phyloP scores from a whole-genome alignment of 2,329 filamentous ascomycete genomes.

The Cladophialophora exuberans region DNA sequence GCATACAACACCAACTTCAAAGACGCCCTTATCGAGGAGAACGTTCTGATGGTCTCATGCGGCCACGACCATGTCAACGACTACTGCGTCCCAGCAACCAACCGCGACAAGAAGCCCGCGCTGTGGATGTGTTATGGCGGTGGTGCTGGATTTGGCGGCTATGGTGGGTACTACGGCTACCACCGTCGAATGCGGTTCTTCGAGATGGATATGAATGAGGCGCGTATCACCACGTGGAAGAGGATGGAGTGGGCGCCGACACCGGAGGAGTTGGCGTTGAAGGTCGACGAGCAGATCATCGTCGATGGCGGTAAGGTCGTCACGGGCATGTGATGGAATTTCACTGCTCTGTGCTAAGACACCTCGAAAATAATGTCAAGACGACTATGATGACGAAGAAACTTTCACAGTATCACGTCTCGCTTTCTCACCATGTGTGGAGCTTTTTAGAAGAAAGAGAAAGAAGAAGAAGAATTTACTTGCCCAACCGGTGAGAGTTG shows the following conservation, averaged over 20 bases:
- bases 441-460: too few species aligned
- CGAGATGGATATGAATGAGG: conserved; percentile 90
- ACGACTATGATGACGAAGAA: neutral
- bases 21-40: conserved; percentile 83
- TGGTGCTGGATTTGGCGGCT: conserved; percentile 89
- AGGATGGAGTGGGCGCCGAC: conserved; percentile 71
- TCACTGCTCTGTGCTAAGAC: neutral
- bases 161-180: conserved; percentile 87
- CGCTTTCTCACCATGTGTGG: too few species aligned
- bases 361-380: too few species aligned
- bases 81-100: conserved; percentile 74
- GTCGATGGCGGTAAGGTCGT: conserved; percentile 62
- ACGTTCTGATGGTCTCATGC: conserved; percentile 83
- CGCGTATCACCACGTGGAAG: conserved; percentile 89
- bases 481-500: too few species aligned
- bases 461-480: too few species aligned
- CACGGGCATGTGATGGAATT: conserved; percentile 27
- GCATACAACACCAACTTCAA: conserved; percentile 90
- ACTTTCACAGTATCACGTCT: too few species aligned
- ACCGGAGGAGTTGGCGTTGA: conserved; percentile 39
- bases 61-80: conserved; percentile 98
- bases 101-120: conserved; percentile 61
- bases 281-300: conserved; percentile 63
- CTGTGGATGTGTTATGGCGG: conserved; percentile 99
- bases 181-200: conserved; percentile 84